A percentile compares a stretch with the other conserved stretches of the same genome.
Conservation (phyloP, 257 asterid genomes). For the Forsythia viridissima region DNA sequence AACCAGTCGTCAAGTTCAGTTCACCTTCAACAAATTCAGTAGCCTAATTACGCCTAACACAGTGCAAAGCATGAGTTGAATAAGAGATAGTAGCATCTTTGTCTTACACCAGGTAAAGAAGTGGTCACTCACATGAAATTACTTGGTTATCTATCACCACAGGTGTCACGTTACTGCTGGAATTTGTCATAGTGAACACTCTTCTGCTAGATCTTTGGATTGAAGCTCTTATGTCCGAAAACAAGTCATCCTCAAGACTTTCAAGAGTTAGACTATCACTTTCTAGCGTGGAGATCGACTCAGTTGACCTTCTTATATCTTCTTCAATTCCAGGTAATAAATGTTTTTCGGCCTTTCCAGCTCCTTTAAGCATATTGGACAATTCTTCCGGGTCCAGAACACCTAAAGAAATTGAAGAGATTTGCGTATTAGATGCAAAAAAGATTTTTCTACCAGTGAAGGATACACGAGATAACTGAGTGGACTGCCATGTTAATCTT, state of each 20-base stretch:
- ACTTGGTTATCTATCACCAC: slow-evolving; percentile 33
- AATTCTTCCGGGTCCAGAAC: slow-evolving; percentile 84
- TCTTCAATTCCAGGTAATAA: slow-evolving; percentile 72
- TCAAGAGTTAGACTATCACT: slow-evolving; percentile 77
- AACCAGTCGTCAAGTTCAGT: neutral
- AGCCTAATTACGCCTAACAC: neutral
- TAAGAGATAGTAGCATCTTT: neutral
- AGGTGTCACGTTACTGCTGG: slow-evolving; percentile 34
- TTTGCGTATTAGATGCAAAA: neutral
- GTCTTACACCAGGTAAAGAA: slow-evolving; percentile 11
- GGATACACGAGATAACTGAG: neutral
- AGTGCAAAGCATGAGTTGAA: neutral
- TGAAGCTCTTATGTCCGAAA: slow-evolving; percentile 93
- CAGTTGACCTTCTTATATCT: slow-evolving; percentile 65
- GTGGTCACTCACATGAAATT: slow-evolving; percentile 54
- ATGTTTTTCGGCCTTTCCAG: slow-evolving; percentile 46
- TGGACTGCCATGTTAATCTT: neutral
- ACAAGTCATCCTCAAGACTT: slow-evolving; percentile 74
- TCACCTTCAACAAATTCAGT: neutral
- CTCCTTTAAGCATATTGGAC: slow-evolving; percentile 64
- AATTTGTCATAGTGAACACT: slow-evolving; percentile 31
- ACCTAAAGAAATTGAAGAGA: slow-evolving; percentile 44
- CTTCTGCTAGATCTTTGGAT: slow-evolving; percentile 79
- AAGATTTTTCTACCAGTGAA: neutral
- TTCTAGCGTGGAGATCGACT: slow-evolving; percentile 73